Conservation (phyloP, 2,329 filamentous ascomycete genomes). For the Chaetothyriales sp. region DNA sequence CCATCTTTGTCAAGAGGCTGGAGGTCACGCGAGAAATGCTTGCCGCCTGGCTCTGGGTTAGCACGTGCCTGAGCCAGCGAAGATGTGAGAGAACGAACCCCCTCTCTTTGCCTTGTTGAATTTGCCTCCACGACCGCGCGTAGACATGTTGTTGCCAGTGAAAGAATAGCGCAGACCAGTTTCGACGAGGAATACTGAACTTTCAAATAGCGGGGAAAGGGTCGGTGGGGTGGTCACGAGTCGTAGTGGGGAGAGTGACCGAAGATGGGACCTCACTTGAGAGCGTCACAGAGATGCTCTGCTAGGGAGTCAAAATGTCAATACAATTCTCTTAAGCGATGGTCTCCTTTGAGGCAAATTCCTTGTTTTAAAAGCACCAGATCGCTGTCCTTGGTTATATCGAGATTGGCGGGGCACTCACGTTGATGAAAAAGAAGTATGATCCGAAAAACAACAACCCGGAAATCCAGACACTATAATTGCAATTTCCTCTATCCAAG, state of each 20-base stretch:
- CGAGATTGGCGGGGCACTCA: not conserved
- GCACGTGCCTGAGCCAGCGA: conserved; percentile 2
- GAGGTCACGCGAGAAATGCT: conserved; percentile 86
- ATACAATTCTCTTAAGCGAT: not conserved
- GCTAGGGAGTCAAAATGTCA: not conserved
- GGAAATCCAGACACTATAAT: not conserved
- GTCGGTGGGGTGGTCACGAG: not conserved
- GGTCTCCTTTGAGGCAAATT: not conserved
- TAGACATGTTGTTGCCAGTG: conserved; percentile 23
- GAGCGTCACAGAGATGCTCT: not conserved
- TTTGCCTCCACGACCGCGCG: conserved; percentile 72
- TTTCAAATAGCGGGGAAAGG: not conserved
- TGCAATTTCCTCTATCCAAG: not conserved
- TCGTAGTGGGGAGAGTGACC: not conserved
- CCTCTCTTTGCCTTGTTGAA: conserved; percentile 87
- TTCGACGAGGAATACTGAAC: not conserved
- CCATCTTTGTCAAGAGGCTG: conserved; percentile 79
- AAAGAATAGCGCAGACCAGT: not conserved
- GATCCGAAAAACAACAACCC: not conserved
- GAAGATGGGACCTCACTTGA: not conserved
- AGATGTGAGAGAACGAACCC: conserved; percentile 40
- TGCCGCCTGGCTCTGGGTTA: conserved; percentile 50
- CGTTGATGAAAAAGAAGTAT: not conserved
- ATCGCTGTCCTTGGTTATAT: not conserved
- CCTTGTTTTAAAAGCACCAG: not conserved